Evolutionary conservation across 139 green algal species (phyloP).

Genomic region (Micractinium sp.): DNA sequence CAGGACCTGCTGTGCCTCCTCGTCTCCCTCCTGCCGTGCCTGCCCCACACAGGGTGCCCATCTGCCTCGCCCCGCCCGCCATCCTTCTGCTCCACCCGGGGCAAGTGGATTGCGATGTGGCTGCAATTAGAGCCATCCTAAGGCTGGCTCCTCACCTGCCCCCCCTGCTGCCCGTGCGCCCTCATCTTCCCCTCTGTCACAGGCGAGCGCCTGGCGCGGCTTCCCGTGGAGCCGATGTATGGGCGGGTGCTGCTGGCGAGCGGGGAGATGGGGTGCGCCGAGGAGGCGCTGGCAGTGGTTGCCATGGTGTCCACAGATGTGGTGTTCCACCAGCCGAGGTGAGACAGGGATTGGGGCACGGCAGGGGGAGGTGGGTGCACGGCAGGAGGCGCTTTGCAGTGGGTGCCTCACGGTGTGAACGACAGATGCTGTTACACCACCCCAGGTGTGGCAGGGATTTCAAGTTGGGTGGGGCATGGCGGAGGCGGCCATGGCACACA

Average conservation of each 20-base stretch:
- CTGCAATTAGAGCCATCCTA: too few relatives aligned
- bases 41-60: too few relatives aligned
- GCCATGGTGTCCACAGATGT: conserved; percentile 81
- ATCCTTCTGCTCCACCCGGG: too few relatives aligned
- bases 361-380: not conserved
- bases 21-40: not conserved
- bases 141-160: not conserved
- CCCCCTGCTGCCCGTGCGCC: not conserved
- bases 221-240: conserved; percentile 90
- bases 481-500: too few relatives aligned
- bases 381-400: too few relatives aligned
- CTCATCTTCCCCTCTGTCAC: not conserved
- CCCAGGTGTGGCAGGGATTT: too few relatives aligned
- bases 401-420: too few relatives aligned
- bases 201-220: conserved; percentile 61
- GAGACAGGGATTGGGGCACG: not conserved
- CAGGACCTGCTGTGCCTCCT: not conserved
- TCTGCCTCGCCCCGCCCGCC: too few relatives aligned
- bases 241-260: conserved; percentile 51
- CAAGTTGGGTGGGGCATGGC: too few relatives aligned
- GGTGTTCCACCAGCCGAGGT: conserved; percentile 64
- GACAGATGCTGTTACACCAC: too few relatives aligned
- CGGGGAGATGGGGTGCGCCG: conserved; percentile 64
- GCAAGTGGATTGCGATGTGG: too few relatives aligned
- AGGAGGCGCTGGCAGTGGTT: conserved; percentile 80